These are phyloP conservation scores for Lasiosphaeris hirsuta DNA, from an alignment of 495 filamentous ascomycete genomes.

Conservation along the genomic window DNA sequence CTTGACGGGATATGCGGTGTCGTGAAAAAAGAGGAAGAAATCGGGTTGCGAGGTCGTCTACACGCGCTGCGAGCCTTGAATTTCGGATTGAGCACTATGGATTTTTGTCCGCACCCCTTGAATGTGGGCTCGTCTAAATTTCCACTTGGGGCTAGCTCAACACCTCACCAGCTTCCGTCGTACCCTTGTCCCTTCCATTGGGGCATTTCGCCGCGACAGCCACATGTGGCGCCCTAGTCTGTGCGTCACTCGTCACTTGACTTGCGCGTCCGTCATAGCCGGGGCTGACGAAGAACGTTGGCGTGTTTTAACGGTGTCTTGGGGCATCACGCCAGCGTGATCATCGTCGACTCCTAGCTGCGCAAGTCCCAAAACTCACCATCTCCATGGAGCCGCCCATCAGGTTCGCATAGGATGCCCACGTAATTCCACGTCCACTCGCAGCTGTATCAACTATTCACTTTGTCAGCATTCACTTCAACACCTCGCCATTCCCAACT, in stretches of 20 bases:
- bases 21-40: conserved; percentile 26
- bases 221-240: neutral
- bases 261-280: conserved; percentile 15
- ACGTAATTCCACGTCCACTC: too few relatives aligned
- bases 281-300: conserved; percentile 8
- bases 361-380: neutral
- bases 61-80: conserved; percentile 32
- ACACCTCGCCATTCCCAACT: too few relatives aligned
- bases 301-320: neutral
- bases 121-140: conserved; percentile 47
- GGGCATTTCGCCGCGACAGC: too few relatives aligned
- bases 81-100: conserved; percentile 25
- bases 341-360: conserved; percentile 2
- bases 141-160: conserved; percentile 19
- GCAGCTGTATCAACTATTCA: too few relatives aligned
- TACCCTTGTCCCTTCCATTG: too few relatives aligned
- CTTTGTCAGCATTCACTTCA: too few relatives aligned
- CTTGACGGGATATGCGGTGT: conserved; percentile 33
- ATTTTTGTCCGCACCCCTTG: conserved; percentile 26
- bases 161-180: neutral
- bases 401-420: too few relatives aligned
- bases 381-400: neutral
- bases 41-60: conserved; percentile 24
- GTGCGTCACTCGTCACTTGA: neutral
- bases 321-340: conserved; percentile 2